Base-by-base conservation (phyloP, 225 moss, liverwort and hornwort species). In the Neckera pumila region DNA sequence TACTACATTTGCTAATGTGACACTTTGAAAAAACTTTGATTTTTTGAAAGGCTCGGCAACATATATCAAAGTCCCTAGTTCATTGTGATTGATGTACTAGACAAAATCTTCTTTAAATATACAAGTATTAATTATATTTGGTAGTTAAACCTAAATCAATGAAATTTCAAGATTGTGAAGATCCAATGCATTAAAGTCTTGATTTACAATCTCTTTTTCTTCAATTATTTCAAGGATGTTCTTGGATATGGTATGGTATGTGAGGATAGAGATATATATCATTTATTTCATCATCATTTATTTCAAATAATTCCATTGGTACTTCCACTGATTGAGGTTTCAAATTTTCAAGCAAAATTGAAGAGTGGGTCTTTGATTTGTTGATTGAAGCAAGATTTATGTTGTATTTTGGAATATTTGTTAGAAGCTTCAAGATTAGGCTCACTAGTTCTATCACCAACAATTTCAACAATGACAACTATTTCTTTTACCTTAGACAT, bases 401-500 rank as follows among this genome's bases (percentile, higher is more conserved):
- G 2, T 17, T 78, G 11, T 18, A 7, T 17, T 73, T 82, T 64
- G 47, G 34, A 20, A 78, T 79, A 20, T 58, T 88, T 87, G 14
- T 85, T 47, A 89, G 25, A 61, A 82, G 75, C 65, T 86, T 89
- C 43, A 86, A 67, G 42, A 65, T 49, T 84, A 36, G 22, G 49
- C 62, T 85, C 58, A 79, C 91, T 16, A 38, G 10, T 33, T 67
- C 19, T 80, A 8, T 90, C 31, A 27, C 56, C 66, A 56, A 51
- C 28, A 42, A 85, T 34, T 70, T 66, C 70, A 59, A 60, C 26
- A 43, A 28, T 70, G 5, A 80, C 6, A 19, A 40, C 17, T 25
- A 88, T 61, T 9, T 71, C 57, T 25, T 74, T 92, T 93, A 94
- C 94, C 94, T 89, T 89, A 34, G 89, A 91, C 62, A 90, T 81